Evolutionary conservation across 2,329 filamentous ascomycete species (phyloP).

Genomic region (Immersiporthe knoxdaviesiana): DNA sequence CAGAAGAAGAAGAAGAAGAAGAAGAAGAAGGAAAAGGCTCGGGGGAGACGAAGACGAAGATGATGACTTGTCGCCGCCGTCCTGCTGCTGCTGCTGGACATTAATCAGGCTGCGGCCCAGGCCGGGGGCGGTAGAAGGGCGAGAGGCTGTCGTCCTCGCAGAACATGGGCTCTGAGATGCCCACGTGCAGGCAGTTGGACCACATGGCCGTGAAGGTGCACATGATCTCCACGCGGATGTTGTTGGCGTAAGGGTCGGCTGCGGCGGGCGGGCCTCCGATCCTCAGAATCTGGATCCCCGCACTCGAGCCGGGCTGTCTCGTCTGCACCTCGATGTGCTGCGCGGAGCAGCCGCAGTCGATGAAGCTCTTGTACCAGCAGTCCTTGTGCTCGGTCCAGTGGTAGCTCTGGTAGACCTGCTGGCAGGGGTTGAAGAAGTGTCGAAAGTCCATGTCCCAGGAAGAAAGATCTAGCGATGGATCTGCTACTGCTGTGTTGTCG

Average conservation of each 20-base stretch:
- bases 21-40: not conserved
- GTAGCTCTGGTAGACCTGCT: conserved; percentile 2
- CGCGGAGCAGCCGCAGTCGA: conserved; percentile 29
- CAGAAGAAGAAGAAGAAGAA: no score
- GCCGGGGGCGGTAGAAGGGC: conserved; percentile 35
- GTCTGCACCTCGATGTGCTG: conserved; percentile 28
- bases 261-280: conserved; percentile 24
- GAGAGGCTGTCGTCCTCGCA: conserved; percentile 35
- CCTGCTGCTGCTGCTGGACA: no score
- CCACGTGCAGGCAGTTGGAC: conserved; percentile 32
- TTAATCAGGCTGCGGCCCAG: not conserved
- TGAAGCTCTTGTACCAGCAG: not conserved
- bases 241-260: conserved; percentile 35
- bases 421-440: conserved; percentile 16
- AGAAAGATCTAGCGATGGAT: not conserved
- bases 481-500: not conserved
- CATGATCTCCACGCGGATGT: conserved; percentile 35
- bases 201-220: conserved; percentile 35
- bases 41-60: not conserved
- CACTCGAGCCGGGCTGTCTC: not conserved
- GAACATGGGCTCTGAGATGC: conserved; percentile 33
- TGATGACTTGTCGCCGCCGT: not conserved
- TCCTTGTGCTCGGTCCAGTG: not conserved
- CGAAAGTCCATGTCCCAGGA: conserved; percentile 16
- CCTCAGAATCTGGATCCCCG: conserved; percentile 24